Evolutionary conservation across 2,329 filamentous ascomycete species (phyloP), one percentile per base, ranked within the genome.

Genomic region (Fusarium buharicum): DNA sequence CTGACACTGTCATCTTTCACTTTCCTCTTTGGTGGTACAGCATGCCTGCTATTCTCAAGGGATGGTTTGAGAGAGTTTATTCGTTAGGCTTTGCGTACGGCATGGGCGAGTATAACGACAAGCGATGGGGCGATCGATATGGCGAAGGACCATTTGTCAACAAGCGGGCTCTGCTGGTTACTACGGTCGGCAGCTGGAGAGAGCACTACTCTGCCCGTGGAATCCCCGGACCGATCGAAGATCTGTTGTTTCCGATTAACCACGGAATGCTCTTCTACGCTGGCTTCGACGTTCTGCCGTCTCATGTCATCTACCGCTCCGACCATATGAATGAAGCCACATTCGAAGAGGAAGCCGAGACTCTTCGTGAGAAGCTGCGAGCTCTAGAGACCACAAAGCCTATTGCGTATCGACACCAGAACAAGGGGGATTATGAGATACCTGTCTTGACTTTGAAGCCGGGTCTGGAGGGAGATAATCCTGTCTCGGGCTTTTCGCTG

Each of bases 21-120:
- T 63, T 55, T 17, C 59, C 59, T 1, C 13, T 64, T 4, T 64
- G 55, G 52, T 62, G 59, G 59, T 63, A 59, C 17, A 38, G 24
- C 11, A 52, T 55, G 50, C 61, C 61, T 2, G 55, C 55, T 4
- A 64, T 64, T 11, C 30, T 63, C 3, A 63, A 62, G 1, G 61
- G 61, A 0, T 64, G 55, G 59, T 5, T 63, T 13, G 61, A 64
- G 6, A 55, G 59, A 30, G 55, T 64, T 0, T 36, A 38, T 16
- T 47, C 61, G 0, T 16, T 55, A 4, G 61, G 59, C 3, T 64
- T 63, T 6, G 55, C 14, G 2, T 62, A 64, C 17, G 59, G 59
- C 14, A 3, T 38, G 2, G 59, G 59, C 1, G 55, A 62, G 6
- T 28, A 52, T 13, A 64, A 14, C 7, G 55, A 55, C 0, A 38